Conservation (phyloP, 108 stramenopile genomes). For the Skeletonema marinoi region DNA sequence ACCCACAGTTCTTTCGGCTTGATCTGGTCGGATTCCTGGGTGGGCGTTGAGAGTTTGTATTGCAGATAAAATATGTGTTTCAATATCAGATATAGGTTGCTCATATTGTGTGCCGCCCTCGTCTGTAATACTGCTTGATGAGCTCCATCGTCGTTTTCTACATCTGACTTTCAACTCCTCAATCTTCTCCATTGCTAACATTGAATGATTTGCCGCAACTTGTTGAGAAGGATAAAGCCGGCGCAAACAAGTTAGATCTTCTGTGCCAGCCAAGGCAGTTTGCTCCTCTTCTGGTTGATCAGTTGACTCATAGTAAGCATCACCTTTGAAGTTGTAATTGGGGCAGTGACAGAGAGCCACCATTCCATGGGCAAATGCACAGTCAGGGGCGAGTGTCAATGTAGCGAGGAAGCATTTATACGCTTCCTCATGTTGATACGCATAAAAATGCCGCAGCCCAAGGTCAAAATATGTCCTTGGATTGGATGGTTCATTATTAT, state of each 20-base stretch:
- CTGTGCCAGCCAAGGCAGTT: slow-evolving; percentile 8
- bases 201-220: slow-evolving; percentile 75
- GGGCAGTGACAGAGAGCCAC: slow-evolving; percentile 83
- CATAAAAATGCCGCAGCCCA: slow-evolving; percentile 68
- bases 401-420: slow-evolving; percentile 72
- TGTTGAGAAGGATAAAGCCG: slow-evolving; percentile 81
- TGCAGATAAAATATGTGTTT: slow-evolving; percentile 62
- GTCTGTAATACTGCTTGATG: not conserved
- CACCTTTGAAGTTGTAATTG: slow-evolving; percentile 89
- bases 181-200: slow-evolving; percentile 62
- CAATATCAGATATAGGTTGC: slow-evolving; percentile 65
- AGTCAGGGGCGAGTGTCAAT: slow-evolving; percentile 61
- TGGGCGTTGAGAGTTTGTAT: slow-evolving; percentile 68
- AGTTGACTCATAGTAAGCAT: slow-evolving; percentile 83
- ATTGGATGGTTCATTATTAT: slow-evolving; percentile 41
- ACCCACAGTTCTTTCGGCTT: slow-evolving; percentile 60
- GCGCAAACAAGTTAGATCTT: slow-evolving; percentile 44
- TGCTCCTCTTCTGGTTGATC: slow-evolving; percentile 68
- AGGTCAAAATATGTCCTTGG: slow-evolving; percentile 74
- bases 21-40: slow-evolving; percentile 66
- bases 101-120: not conserved
- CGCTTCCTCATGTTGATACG: slow-evolving; percentile 85
- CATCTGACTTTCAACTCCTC: slow-evolving; percentile 64
- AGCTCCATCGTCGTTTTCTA: slow-evolving; percentile 27
- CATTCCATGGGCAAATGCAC: slow-evolving; percentile 82